Evolutionary conservation across 164 flowering plant genomes (phyloP), one percentile per base, ranked within the genome.

Genomic region (Piper betle): DNA sequence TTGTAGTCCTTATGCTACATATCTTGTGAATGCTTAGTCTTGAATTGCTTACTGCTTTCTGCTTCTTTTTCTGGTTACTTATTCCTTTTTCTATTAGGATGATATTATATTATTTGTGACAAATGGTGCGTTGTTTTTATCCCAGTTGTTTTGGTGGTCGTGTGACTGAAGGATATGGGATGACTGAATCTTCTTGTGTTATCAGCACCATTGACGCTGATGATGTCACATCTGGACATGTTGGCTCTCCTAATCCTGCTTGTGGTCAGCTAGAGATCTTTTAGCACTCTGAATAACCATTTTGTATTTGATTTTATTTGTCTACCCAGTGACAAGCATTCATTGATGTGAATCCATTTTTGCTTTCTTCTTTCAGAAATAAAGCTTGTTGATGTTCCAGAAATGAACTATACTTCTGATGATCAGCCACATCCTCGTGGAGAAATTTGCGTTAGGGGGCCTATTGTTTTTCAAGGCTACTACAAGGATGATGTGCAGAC

Each of bases 391-490:
- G 96, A 93, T 74, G 98, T 93, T 68, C 97, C 97, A 42, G 97
- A 93, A 72, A 93, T 93, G 98, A 89, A 86, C 72, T 89, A 93
- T 73, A 84, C 92, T 18, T 81, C 91, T 59, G 88, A 83, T 16
- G 98, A 93, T 74, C 72, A 80, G 64, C 98, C 98, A 3, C 63
- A 81, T 77, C 96, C 98, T 48, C 96, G 98, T 25, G 98, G 97
- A 8, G 97, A 93, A 73, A 84, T 93, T 71, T 89, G 97, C 72
- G 84, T 89, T 53, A 79, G 98, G 70, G 97, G 98, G 61, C 97
- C 96, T 37, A 83, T 77, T 67, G 70, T 93, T 66, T 93, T 93
- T 78, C 70, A 73, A 63, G 97, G 98, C 71, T 93, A 93, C 74
- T 67, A 79, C 63, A 93, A 89, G 74, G 96, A 89, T 70, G 97